phyloP scores from a whole-genome alignment of 2,329 filamentous ascomycete genomes.

The Dactylellina cionopaga region DNA sequence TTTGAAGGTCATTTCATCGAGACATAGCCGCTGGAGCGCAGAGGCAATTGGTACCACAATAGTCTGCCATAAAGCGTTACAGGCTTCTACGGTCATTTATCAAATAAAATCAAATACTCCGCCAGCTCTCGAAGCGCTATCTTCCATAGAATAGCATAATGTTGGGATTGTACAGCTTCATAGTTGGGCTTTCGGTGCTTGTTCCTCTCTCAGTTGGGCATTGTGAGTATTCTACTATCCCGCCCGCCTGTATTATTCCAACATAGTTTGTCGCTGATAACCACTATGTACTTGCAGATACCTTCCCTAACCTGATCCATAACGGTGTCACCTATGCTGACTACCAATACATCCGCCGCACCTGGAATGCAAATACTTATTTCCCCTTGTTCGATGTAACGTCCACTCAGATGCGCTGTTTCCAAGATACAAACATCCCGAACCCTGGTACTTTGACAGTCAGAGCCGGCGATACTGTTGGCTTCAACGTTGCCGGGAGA shows the following conservation, averaged over 20 bases:
- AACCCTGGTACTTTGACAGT: slow-evolving; percentile 61
- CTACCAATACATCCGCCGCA: slow-evolving; percentile 64
- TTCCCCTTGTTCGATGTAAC: slow-evolving; percentile 61
- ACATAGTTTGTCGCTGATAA: not conserved
- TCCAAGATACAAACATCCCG: slow-evolving; percentile 60
- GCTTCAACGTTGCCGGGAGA: slow-evolving; percentile 50
- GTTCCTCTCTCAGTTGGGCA: not conserved
- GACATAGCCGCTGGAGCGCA: no score
- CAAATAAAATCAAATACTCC: no score
- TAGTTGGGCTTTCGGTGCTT: not conserved
- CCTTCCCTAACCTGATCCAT: slow-evolving; percentile 61
- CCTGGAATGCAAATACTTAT: slow-evolving; percentile 60
- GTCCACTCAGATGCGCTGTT: slow-evolving; percentile 62
- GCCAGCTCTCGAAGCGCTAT: slow-evolving; percentile 45
- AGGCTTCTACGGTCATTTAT: no score
- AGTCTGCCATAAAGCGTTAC: no score
- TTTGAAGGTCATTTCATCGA: no score
- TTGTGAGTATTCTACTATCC: not conserved
- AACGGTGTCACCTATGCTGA: slow-evolving; percentile 63
- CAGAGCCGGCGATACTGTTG: slow-evolving; percentile 55
- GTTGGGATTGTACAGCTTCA: not conserved
- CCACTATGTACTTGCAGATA: not conserved
- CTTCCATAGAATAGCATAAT: slow-evolving; percentile 39
- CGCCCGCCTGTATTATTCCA: not conserved
- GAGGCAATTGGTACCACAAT: no score